Base-by-base conservation (phyloP, 495 filamentous ascomycete genomes). In the Entonaema liquescens region DNA sequence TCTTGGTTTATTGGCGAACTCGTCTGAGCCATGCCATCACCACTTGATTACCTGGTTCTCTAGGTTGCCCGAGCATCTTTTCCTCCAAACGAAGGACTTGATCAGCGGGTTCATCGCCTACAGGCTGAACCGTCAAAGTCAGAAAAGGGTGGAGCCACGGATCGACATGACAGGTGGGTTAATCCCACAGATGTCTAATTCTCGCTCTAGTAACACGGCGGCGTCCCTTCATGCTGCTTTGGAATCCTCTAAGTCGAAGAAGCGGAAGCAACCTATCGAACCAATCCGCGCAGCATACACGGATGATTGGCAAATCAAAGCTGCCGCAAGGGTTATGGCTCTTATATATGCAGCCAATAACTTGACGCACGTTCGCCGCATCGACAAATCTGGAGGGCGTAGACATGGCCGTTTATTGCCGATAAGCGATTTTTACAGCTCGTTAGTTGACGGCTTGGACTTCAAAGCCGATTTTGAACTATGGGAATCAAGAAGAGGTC, bases 261-360 rank as follows among this genome's bases (percentile, higher is more conserved):
- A 75, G 42, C 65, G 74, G 55, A 80, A 85, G 81, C 82, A 83
- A 79, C 64, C 82, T 77, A 58, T 83, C 74, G 77, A 89, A 79
- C 83, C 84, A 15, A 83, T 88, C 44, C 84, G 83, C 13, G 83
- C 90, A 0, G 76, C 88, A 0, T 97, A 97, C 72, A 84, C 86
- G 25, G 93, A 95, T 58, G 95, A 97, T 74, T 98, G 94, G 94
- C 94, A 98, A 78, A 88, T 97, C 42, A 91, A 89, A 72, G 91
- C 91, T 21, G 92, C 91, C 12, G 90, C 93, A 5, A 89, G 89
- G 68, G 87, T 97, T 1, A 92, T 97, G 88, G 89, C 91, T 3
- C 74, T 97, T 28, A 78, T 98, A 9, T 97, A 97, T 74, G 86
- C 90, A 1, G 95, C 93, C 21, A 98, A 97, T 77, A 92, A 89